Conservation (phyloP, 768 basidiomycete genomes). For the Auricularia sp. region DNA sequence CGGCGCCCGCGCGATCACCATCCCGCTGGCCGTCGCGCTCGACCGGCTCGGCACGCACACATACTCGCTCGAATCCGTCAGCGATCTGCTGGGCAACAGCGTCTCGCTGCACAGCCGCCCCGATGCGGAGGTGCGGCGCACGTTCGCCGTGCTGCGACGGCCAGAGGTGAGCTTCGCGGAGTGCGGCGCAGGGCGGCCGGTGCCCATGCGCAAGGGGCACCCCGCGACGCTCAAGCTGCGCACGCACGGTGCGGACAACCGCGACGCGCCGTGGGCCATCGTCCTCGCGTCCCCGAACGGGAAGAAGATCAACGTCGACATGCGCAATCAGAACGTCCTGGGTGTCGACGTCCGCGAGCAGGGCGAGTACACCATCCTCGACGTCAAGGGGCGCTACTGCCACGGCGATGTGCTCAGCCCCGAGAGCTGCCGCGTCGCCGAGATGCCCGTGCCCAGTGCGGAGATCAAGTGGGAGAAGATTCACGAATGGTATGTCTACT, state of each 20-base stretch:
- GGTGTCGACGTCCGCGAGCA: constrained; percentile 52
- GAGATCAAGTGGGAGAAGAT: constrained; percentile 84
- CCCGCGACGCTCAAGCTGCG: constrained; percentile 48
- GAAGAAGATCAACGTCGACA: constrained; percentile 48
- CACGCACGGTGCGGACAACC: constrained; percentile 41
- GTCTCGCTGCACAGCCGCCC: constrained; percentile 25
- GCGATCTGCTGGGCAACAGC: constrained; percentile 74
- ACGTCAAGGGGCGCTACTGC: constrained; percentile 68
- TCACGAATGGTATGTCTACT: constrained; percentile 65
- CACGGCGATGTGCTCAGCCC: constrained; percentile 76
- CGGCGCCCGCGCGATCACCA: constrained; percentile 42
- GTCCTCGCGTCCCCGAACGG: constrained; percentile 9
- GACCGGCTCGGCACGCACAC: constrained; percentile 55
- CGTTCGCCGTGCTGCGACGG: constrained; percentile 59
- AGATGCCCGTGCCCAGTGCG: constrained; percentile 67
- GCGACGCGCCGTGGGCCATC: constrained; percentile 62
- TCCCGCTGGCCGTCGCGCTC: constrained; percentile 59
- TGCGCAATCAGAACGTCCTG: constrained; percentile 60
- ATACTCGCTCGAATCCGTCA: constrained; percentile 70
- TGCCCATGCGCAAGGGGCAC: constrained; percentile 60
- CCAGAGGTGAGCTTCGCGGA: constrained; percentile 63
- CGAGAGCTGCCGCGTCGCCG: constrained; percentile 65
- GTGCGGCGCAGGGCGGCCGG: constrained; percentile 61
- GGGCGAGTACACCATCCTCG: constrained; percentile 66
- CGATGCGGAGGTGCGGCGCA: constrained; percentile 36